These are phyloP conservation scores for Puccinia horiana DNA, from an alignment of 1,284 basidiomycete species.

Conservation along the genomic window DNA sequence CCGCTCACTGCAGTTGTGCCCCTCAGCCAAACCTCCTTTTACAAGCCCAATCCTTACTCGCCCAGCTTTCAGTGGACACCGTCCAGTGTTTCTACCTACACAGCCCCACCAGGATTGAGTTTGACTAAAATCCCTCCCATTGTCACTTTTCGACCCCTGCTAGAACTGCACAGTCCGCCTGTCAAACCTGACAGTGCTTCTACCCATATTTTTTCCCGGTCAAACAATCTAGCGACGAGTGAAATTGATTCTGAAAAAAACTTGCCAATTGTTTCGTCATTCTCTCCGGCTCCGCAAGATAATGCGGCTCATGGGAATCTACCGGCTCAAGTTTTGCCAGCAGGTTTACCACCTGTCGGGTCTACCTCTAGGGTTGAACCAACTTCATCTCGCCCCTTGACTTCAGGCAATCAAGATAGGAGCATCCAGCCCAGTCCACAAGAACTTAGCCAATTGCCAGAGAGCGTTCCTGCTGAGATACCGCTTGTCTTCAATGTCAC, in stretches of 20 bases:
- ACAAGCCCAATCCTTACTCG: constrained; percentile 14
- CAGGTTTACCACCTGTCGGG: background rate
- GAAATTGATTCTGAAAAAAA: background rate
- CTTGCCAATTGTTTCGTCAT: background rate
- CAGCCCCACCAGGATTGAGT: background rate
- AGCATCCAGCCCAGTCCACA: background rate
- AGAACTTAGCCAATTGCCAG: background rate
- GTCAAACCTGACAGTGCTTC: background rate
- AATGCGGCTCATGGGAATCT: background rate
- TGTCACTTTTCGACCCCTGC: constrained; percentile 4
- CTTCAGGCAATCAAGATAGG: background rate
- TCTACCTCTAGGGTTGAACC: background rate
- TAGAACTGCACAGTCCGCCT: background rate
- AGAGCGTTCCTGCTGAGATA: background rate
- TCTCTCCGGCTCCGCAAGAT: background rate
- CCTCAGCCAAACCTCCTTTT: background rate
- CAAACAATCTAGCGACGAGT: background rate
- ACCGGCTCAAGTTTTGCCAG: background rate
- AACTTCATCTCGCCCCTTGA: background rate
- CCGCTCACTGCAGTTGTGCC: background rate
- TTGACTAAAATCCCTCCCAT: background rate
- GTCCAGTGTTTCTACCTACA: background rate
- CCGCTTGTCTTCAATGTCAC: constrained; percentile 19
- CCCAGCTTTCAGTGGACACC: constrained; percentile 21
- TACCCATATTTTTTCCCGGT: background rate